A percentile compares a stretch with the other conserved stretches of the same genome.
phyloP scores from a whole-genome alignment of 371 early-diverging fungal genomes.

The Rhizopus delemar region DNA sequence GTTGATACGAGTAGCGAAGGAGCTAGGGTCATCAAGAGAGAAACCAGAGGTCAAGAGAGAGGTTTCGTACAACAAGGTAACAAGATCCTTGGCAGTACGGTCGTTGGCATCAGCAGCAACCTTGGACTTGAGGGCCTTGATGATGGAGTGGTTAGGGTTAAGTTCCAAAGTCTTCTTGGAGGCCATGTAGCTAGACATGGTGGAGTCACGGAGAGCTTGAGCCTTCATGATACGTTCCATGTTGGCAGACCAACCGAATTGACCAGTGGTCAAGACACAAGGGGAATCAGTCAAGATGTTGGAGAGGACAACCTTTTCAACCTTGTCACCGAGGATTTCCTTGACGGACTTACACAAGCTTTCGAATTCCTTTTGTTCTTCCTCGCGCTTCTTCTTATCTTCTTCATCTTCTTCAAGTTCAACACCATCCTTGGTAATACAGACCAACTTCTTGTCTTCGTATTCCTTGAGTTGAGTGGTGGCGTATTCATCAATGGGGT shows the following conservation, averaged over 20 bases:
- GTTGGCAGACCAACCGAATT: conserved; percentile 98
- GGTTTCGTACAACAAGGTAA: conserved; percentile 92
- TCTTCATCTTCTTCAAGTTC: conserved; percentile 98
- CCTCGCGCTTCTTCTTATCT: conserved; percentile 90
- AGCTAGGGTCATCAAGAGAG: conserved; percentile 92
- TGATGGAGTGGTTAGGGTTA: conserved; percentile 93
- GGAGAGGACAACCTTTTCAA: conserved; percentile 97
- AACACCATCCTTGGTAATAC: conserved; percentile 98
- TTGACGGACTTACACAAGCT: conserved; percentile 82
- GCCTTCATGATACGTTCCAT: conserved; percentile 99
- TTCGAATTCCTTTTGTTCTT: conserved; percentile 81
- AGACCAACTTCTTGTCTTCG: conserved; percentile 98
- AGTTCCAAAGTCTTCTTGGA: conserved; percentile 98
- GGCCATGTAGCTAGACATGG: conserved; percentile 96
- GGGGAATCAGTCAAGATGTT: conserved; percentile 95
- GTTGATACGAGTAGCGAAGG: conserved; percentile 94
- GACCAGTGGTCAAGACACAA: conserved; percentile 96
- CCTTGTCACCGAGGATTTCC: conserved; percentile 94
- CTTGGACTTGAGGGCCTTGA: conserved; percentile 90
- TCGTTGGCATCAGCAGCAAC: conserved; percentile 91
- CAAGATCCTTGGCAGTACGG: conserved; percentile 96
- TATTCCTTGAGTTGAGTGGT: conserved; percentile 98
- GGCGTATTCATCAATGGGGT: conserved; percentile 94
- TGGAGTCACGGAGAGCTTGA: conserved; percentile 95
- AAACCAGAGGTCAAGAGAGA: conserved; percentile 96